Conservation (phyloP, 495 filamentous ascomycete genomes). For the Neurospora sp. region DNA sequence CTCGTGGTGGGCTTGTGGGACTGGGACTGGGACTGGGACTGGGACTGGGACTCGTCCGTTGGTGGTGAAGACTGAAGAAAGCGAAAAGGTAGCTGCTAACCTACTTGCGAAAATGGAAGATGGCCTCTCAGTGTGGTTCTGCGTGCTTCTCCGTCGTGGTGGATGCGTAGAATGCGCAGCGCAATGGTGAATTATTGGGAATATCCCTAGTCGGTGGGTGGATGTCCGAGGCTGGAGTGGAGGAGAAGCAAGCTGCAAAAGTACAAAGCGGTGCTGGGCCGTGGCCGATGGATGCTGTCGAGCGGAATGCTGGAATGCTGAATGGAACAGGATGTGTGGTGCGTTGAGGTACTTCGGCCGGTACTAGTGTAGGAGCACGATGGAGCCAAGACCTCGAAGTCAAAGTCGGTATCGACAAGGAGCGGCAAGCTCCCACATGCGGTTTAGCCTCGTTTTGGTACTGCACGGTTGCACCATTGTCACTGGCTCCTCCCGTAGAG, state of each 20-base stretch:
- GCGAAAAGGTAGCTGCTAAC: neutral
- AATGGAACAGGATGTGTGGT: neutral
- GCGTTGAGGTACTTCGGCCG: neutral
- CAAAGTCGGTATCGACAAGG: neutral
- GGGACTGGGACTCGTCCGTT: neutral
- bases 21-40: neutral
- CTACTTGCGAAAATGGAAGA: neutral
- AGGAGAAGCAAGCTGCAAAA: neutral
- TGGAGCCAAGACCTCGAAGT: neutral
- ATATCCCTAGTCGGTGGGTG: neutral
- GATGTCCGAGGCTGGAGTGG: neutral
- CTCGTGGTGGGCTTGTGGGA: neutral
- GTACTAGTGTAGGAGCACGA: neutral
- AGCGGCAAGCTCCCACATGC: neutral
- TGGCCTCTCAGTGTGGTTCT: neutral
- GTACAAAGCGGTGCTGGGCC: neutral
- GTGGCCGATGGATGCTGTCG: neutral
- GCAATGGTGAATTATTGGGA: neutral
- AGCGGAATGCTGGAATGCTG: neutral
- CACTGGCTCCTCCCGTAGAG: neutral
- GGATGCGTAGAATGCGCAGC: neutral
- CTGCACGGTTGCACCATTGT: neutral
- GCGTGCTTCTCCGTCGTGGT: neutral
- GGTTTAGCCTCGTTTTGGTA: neutral
- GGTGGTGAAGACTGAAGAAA: neutral